Conservation (phyloP, 2,329 filamentous ascomycete genomes). For the Aspergillus hortae region DNA sequence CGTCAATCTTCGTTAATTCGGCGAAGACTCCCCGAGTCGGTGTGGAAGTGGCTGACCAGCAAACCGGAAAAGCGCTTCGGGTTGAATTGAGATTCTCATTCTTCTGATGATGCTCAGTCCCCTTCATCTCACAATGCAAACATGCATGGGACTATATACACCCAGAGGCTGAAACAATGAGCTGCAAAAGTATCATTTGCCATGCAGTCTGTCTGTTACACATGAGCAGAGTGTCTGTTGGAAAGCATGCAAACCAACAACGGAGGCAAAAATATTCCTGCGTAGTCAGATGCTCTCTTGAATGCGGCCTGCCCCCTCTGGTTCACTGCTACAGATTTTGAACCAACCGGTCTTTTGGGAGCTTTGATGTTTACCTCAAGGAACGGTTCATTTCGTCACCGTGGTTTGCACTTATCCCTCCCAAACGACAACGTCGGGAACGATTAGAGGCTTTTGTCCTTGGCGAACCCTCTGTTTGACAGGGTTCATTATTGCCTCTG, state of each 20-base stretch:
- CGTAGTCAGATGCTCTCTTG: not conserved
- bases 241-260: not conserved
- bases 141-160: slow-evolving; percentile 11
- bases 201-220: slow-evolving; percentile 15
- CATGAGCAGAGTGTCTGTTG: slow-evolving; percentile 3
- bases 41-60: slow-evolving; percentile 8
- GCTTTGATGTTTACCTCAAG: not conserved
- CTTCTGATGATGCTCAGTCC: not conserved
- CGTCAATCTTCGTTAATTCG: slow-evolving; percentile 13
- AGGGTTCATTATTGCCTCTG: slow-evolving; percentile 1
- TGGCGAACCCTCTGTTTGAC: not conserved
- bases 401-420: not conserved
- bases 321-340: not conserved
- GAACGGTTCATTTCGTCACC: not conserved
- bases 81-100: not conserved
- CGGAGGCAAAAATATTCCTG: not conserved
- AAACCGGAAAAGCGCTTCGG: not conserved
- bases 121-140: slow-evolving; percentile 11
- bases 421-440: not conserved
- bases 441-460: not conserved
- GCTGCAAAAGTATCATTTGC: slow-evolving; percentile 14
- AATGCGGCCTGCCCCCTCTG: not conserved
- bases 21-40: slow-evolving; percentile 12
- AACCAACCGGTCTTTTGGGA: not conserved
- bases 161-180: slow-evolving; percentile 8